Conservation (phyloP, 331 rosid genomes). For the Ulmus americana region DNA sequence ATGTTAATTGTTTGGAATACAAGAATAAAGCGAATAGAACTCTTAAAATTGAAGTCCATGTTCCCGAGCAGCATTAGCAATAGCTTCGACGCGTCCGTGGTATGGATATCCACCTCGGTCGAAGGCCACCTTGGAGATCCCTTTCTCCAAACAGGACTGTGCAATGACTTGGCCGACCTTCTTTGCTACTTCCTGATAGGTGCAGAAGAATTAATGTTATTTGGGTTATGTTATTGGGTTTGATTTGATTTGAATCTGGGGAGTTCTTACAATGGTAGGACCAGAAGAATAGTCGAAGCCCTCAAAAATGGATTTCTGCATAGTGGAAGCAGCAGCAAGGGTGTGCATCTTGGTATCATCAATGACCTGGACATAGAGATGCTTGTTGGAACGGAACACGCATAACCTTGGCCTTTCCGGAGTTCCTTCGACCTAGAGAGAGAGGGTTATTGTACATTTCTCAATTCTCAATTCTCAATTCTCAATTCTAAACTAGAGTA, state of each 20-base stretch:
- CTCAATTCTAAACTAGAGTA: neutral
- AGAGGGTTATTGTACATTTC: neutral
- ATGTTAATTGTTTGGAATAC: neutral
- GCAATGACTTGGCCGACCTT: constrained; percentile 88
- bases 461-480: neutral
- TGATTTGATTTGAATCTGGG: neutral
- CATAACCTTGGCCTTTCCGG: constrained; percentile 86
- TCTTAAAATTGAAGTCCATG: constrained; percentile 74
- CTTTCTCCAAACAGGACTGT: constrained; percentile 76
- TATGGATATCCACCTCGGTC: constrained; percentile 94
- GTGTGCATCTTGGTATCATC: constrained; percentile 93
- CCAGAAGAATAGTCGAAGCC: constrained; percentile 65
- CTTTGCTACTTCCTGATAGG: constrained; percentile 65
- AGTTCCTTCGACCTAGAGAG: constrained; percentile 80
- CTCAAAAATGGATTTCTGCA: constrained; percentile 69
- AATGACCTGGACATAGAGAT: constrained; percentile 85
- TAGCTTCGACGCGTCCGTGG: constrained; percentile 92
- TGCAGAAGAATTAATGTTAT: neutral
- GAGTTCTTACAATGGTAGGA: constrained; percentile 72
- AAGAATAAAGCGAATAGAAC: constrained; percentile 11
- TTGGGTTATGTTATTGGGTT: too few relatives aligned
- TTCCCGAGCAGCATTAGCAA: constrained; percentile 88
- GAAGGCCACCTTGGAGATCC: constrained; percentile 83
- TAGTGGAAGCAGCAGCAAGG: constrained; percentile 88
- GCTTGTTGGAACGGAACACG: constrained; percentile 92